Conservation (phyloP, 441 rosid genomes). For the Macaranga tanarius region DNA sequence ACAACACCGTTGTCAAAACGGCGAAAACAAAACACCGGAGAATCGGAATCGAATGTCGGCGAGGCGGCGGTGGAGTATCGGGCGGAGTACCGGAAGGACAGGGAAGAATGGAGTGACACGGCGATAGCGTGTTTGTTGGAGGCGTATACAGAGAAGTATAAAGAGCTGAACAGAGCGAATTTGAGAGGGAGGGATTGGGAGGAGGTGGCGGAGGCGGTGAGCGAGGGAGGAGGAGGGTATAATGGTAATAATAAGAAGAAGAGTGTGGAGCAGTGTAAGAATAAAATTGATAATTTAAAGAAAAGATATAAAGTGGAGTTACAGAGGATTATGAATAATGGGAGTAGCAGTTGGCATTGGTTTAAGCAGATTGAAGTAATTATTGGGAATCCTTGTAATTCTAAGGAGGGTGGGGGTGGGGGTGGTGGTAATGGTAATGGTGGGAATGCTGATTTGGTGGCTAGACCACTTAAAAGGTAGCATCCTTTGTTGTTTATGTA, state of each 20-base stretch:
- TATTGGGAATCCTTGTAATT: conserved; percentile 56
- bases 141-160: conserved; percentile 69
- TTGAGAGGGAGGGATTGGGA: conserved; percentile 95
- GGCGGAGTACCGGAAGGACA: conserved; percentile 57
- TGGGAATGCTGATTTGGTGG: conserved; percentile 27
- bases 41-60: conserved; percentile 24
- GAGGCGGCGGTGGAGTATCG: not conserved
- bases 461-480: conserved; percentile 59
- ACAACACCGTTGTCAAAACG: conserved; percentile 31
- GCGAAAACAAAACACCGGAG: not conserved
- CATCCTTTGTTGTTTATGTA: too few relatives aligned
- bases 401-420: conserved; percentile 31
- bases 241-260: conserved; percentile 36
- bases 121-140: conserved; percentile 71
- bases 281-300: conserved; percentile 88
- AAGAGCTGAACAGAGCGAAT: conserved; percentile 80
- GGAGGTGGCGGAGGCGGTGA: conserved; percentile 78
- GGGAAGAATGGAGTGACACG: conserved; percentile 96
- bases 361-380: conserved; percentile 81
- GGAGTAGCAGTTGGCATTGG: conserved; percentile 91
- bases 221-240: conserved; percentile 44
- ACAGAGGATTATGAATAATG: conserved; percentile 58
- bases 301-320: conserved; percentile 81
- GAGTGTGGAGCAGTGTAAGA: conserved; percentile 96
- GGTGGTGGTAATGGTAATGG: conserved; percentile 20